Evolutionary conservation across 768 basidiomycete species (phyloP), one percentile per base, ranked within the genome.

Genomic region (Russula abietina): DNA sequence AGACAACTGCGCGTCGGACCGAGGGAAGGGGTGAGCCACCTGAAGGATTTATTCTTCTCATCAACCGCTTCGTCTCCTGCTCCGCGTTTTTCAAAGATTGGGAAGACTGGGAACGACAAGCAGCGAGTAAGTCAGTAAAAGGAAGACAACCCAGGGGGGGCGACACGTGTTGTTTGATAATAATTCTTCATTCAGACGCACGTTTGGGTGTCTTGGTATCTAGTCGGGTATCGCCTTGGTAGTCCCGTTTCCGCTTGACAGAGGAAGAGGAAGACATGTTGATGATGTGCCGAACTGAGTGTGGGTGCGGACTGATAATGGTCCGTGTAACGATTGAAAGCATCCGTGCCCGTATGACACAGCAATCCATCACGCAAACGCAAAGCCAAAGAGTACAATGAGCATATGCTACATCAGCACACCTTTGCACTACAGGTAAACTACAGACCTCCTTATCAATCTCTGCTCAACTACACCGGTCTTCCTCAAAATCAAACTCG

Each of bases 1-100:
- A 77, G 69, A 59, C 76, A 78, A 16, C 76, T 73, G 12, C 68
- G 69, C 22, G 69, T 65, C 2, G 70, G 68, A 3, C 75, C 74
- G 9, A 75, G 71, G 0, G 71, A 50, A n/a, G 74, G 72, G 8
- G 57, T 65, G 61, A 71, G 58, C 75, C 74, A 74, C 28, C 66
- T 70, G 57, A 75, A 73, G 12, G 66, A 17, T 38, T 58, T 43
- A 2, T 41, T 6, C 2, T 41, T 6, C 2, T 66, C 19, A 22
- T 60, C 51, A 1, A 61, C 22, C 50, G 52, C 54, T 19, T n/a
- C 49, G 0, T 60, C 45, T n/a, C 61, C 56, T 2, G 66, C 32
- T 36, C 22, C 22, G 46, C 46, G 62, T 30, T 56, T 71, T 45
- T 65, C 67, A 48, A 74, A 74, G 14, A 73, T 69, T 22, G 73